Percentiles rank a stretch among this genome's conserved stretches.
Evolutionary conservation across 805 yeast species (phyloP).

Genomic region (Candida coleopterorum): DNA sequence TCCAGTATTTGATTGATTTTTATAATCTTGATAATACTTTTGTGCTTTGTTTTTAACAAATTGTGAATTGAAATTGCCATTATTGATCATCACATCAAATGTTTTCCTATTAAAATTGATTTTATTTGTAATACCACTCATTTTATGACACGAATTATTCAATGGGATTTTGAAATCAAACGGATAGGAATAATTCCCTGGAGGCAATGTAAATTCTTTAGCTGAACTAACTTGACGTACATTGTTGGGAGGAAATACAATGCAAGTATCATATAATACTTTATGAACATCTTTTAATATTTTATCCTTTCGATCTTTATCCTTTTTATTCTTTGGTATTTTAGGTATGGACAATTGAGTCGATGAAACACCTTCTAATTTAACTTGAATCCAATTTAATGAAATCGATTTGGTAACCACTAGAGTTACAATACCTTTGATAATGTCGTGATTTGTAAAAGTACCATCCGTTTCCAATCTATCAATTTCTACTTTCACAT

Average conservation of each 20-base stretch:
- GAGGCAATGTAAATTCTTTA: slow-evolving; percentile 42
- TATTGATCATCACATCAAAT: slow-evolving; percentile 26
- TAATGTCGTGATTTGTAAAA: slow-evolving; percentile 43
- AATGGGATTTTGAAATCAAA: slow-evolving; percentile 44
- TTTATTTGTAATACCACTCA: slow-evolving; percentile 30
- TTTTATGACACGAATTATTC: slow-evolving; percentile 35
- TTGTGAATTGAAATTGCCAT: slow-evolving; percentile 24
- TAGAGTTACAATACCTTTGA: slow-evolving; percentile 38
- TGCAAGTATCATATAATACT: slow-evolving; percentile 43
- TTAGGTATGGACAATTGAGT: slow-evolving; percentile 32
- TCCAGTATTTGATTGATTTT: neutral
- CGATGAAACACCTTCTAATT: slow-evolving; percentile 45
- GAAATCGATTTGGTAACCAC: slow-evolving; percentile 38
- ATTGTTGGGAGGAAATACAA: slow-evolving; percentile 51
- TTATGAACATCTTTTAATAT: slow-evolving; percentile 37
- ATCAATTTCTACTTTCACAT: slow-evolving; percentile 31
- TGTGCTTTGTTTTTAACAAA: slow-evolving; percentile 17
- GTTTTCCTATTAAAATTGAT: slow-evolving; percentile 25
- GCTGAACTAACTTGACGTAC: slow-evolving; percentile 39
- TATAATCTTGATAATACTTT: slow-evolving; percentile 7
- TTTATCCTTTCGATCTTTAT: slow-evolving; percentile 15
- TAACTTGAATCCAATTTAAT: slow-evolving; percentile 45
- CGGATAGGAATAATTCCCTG: slow-evolving; percentile 48
- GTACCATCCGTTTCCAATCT: slow-evolving; percentile 31
- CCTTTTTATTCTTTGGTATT: slow-evolving; percentile 8